Percentiles rank a stretch among this genome's conserved stretches.
These are phyloP conservation scores for Andrographis paniculata DNA, from an alignment of 305 asterid species.

Conservation along the genomic window DNA sequence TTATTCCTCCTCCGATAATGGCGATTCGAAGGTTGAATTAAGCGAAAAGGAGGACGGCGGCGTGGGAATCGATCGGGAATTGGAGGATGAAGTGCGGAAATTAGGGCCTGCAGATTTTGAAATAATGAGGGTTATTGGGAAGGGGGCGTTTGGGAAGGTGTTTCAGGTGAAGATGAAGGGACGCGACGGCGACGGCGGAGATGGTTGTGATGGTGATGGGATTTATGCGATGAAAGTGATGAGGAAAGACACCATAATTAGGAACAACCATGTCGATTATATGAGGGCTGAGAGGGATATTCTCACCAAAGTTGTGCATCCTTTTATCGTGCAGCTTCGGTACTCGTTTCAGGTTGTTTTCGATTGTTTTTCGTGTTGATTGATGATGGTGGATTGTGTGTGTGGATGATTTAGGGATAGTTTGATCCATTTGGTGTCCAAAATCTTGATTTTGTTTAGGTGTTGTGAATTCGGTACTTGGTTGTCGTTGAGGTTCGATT, in stretches of 20 bases:
- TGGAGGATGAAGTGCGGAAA: slow-evolving; percentile 22
- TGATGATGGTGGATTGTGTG: no score
- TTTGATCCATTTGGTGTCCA: no score
- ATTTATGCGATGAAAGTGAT: slow-evolving; percentile 86
- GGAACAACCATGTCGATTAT: slow-evolving; percentile 89
- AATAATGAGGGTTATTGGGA: slow-evolving; percentile 79
- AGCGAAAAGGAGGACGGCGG: slow-evolving; percentile 9
- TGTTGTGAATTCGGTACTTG: no score
- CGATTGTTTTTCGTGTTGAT: neutral
- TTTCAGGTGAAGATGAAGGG: slow-evolving; percentile 78
- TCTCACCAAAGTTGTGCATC: slow-evolving; percentile 87
- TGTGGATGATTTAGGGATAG: no score
- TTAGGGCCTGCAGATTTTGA: slow-evolving; percentile 81
- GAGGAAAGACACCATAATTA: slow-evolving; percentile 80
- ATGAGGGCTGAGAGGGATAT: slow-evolving; percentile 92
- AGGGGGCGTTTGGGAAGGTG: slow-evolving; percentile 93
- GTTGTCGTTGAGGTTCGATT: no score
- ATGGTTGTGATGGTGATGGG: slow-evolving; percentile 52
- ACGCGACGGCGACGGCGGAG: slow-evolving; percentile 25
- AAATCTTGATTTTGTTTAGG: no score
- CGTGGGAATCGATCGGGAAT: slow-evolving; percentile 8
- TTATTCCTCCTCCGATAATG: slow-evolving; percentile 32
- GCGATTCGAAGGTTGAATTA: slow-evolving; percentile 17
- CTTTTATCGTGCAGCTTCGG: slow-evolving; percentile 76
- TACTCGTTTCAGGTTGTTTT: slow-evolving; percentile 73